These are phyloP conservation scores for Backusella westeae DNA, from an alignment of 192 early-diverging fungal genomes.

Conservation along the genomic window DNA sequence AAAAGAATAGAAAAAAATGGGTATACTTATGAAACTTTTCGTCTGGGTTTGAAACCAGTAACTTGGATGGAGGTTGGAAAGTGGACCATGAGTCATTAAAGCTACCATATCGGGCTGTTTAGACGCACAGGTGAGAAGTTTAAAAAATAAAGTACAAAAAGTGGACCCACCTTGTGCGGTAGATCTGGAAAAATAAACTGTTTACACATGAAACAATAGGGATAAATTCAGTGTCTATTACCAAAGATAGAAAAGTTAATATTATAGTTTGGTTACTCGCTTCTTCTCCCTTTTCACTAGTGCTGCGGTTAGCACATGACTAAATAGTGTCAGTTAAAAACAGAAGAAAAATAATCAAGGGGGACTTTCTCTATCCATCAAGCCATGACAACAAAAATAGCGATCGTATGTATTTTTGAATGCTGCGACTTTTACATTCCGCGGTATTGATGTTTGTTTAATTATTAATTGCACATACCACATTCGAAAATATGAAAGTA, in stretches of 20 bases:
- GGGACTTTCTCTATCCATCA: neutral
- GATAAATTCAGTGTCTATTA: neutral
- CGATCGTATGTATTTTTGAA: neutral
- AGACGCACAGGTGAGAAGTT: neutral
- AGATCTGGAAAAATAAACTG: neutral
- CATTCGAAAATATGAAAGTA: neutral
- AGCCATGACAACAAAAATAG: neutral
- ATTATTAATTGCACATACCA: neutral
- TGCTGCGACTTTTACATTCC: neutral
- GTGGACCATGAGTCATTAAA: neutral
- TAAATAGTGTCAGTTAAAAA: neutral
- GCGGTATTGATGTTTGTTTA: neutral
- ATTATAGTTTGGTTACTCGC: neutral
- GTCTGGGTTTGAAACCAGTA: neutral
- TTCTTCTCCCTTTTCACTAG: neutral
- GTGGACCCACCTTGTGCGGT: neutral
- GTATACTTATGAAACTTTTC: no score
- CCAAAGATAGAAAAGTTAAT: neutral
- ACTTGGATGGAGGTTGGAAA: neutral
- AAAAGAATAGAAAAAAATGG: neutral
- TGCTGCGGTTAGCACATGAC: neutral
- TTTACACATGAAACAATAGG: neutral
- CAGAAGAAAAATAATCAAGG: neutral
- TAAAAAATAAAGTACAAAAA: neutral
- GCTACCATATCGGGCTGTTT: neutral